A percentile compares a stretch with the other conserved stretches of the same genome.
These are phyloP conservation scores for Medicago ruthenica DNA, from an alignment of 306 rosid species.

Conservation along the genomic window DNA sequence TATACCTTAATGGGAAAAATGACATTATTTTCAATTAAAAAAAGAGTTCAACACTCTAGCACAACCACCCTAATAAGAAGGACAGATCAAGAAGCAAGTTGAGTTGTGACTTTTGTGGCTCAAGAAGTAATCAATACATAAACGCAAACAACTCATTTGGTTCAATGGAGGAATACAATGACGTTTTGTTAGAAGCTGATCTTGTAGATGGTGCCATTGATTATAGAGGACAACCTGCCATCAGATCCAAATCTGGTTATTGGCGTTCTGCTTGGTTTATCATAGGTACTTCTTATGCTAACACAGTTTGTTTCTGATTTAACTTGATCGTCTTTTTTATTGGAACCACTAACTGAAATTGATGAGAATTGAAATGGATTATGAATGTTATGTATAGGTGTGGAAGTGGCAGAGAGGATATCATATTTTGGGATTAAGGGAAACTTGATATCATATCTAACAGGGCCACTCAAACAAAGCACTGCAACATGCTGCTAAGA, in stretches of 20 bases:
- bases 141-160: no score
- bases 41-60: no score
- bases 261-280: constrained; percentile 59
- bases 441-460: constrained; percentile 59
- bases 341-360: no score
- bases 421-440: constrained; percentile 55
- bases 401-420: constrained; percentile 59
- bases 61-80: no score
- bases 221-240: constrained; percentile 38
- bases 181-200: not conserved
- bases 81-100: no score
- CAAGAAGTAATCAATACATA: no score
- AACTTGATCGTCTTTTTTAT: no score
- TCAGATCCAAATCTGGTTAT: constrained; percentile 50
- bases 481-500: constrained; percentile 60
- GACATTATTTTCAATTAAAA: no score
- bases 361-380: not conserved
- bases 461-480: constrained; percentile 57
- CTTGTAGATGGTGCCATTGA: constrained; percentile 47
- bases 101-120: no score
- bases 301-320: no score
- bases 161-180: not conserved
- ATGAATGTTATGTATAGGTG: constrained; percentile 34
- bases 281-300: constrained; percentile 13
- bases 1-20: no score